Conservation (phyloP, 257 asterid genomes). For the Mentha longifolia region DNA sequence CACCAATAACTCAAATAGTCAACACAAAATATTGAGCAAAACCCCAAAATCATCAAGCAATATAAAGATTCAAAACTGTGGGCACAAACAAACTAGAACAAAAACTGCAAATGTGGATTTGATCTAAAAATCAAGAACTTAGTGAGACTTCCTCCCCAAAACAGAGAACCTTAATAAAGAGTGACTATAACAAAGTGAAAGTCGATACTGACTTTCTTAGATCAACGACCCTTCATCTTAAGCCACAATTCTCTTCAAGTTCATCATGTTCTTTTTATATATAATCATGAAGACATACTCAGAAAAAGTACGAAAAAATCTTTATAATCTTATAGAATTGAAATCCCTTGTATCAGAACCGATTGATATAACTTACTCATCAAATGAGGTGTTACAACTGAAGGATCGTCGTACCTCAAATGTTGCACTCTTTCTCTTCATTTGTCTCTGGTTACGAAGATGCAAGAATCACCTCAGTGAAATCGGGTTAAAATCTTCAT, state of each 20-base stretch:
- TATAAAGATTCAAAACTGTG: not conserved
- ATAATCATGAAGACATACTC: conserved; percentile 4
- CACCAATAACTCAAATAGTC: too few relatives aligned
- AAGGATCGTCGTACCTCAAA: not conserved
- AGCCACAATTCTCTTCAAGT: not conserved
- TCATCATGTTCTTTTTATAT: not conserved
- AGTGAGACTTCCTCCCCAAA: not conserved
- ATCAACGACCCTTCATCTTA: not conserved
- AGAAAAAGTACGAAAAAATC: conserved; percentile 13
- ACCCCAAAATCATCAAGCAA: not conserved
- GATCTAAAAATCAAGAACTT: not conserved
- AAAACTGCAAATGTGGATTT: not conserved
- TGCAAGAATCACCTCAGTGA: not conserved
- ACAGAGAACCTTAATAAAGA: not conserved
- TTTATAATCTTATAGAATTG: conserved; percentile 21
- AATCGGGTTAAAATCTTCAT: conserved; percentile 20
- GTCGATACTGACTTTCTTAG: not conserved
- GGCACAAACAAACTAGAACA: not conserved
- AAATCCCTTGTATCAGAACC: conserved; percentile 12
- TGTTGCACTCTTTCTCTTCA: conserved; percentile 12
- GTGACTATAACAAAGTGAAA: not conserved
- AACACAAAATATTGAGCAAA: not conserved
- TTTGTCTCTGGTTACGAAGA: conserved; percentile 19
- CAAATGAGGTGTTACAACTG: conserved; percentile 18
- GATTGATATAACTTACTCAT: conserved; percentile 22